Evolutionary conservation across 441 rosid genomes (phyloP).

Genomic region (Mallotus japonicus): DNA sequence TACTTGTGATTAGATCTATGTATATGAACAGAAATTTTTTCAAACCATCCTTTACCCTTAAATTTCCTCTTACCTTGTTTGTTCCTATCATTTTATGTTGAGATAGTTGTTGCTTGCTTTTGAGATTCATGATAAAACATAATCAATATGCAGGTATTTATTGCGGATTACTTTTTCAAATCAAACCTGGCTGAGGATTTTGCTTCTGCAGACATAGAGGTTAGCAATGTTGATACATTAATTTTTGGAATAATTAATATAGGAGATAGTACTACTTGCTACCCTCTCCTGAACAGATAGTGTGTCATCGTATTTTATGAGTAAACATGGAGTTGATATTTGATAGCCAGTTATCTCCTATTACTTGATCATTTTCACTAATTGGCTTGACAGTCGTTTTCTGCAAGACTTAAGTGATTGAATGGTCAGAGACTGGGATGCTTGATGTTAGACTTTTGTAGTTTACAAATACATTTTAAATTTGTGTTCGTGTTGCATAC

Average conservation of each 20-base stretch:
- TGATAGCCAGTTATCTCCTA: not conserved
- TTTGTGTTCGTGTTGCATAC: slow-evolving; percentile 10
- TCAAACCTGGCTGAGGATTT: slow-evolving; percentile 71
- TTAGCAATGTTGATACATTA: slow-evolving; percentile 25
- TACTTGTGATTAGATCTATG: not conserved
- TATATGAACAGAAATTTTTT: not conserved
- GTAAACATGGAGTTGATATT: slow-evolving; percentile 1
- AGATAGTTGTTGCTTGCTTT: not conserved
- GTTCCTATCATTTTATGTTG: not conserved
- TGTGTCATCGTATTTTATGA: not conserved
- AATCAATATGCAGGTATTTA: slow-evolving; percentile 69
- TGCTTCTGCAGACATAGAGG: slow-evolving; percentile 74
- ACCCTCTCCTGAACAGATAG: not conserved
- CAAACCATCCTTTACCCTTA: not conserved
- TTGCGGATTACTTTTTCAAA: slow-evolving; percentile 82
- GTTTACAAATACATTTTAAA: not conserved
- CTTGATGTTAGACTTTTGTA: not conserved
- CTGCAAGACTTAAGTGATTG: no score
- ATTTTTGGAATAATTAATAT: slow-evolving; percentile 3
- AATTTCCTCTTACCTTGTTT: not conserved
- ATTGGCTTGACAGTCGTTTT: not conserved
- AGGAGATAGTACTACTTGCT: not conserved
- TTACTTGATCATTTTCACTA: slow-evolving; percentile 8
- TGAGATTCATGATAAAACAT: not conserved
- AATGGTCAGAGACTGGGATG: not conserved